Evolutionary conservation across 2,329 filamentous ascomycete genomes (phyloP), one percentile per base, ranked within the genome.

Genomic region (Claviceps africana): DNA sequence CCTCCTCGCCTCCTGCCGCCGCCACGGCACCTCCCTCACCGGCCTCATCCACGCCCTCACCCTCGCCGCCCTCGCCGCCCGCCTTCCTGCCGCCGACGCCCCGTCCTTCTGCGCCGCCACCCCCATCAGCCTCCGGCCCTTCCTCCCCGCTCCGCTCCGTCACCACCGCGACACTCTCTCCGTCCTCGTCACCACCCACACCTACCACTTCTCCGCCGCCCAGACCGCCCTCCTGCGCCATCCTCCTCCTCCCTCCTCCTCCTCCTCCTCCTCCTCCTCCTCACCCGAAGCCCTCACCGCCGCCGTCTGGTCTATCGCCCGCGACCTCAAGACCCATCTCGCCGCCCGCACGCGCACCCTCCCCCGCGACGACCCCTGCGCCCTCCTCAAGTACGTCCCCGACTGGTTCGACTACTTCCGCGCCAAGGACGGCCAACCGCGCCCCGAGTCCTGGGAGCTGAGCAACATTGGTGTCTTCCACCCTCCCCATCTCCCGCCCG

Each of bases 391-490:
- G 2, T 70, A 69, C 48, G 60, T 78, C 5, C 42, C 59, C 2
- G 70, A 80, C 63, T 75, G 71, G 64, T 60, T 63, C 40, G 57
- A 59, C 1, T 72, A 68, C 54, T 73, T 72, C 56, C 54, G 58
- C 4, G 58, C 61, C 1, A 72, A 71, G 57, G 59, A 77, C 17
- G 75, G 75, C 1, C 61, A 65, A 51, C 57, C 63, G 13, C 68
- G 75, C 10, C 60, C 65, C 2, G 57, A 58, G 3, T 72, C 73
- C 1, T 80, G 75, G 71, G 72, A 74, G 55, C 58, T 80, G 4
- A 78, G 73, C 54, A 81, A 80, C 57, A 54, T 79, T 5, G 77
- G 78, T 1, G 64, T 65, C 15, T 58, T 74, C 9, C 8, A 47
- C 22, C 1, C 37, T n/a, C n/a, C 7, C 37, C n/a, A 6, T n/a